Base-by-base conservation (phyloP, 768 basidiomycete species). In the Sistotremastrum niveocremeum region DNA sequence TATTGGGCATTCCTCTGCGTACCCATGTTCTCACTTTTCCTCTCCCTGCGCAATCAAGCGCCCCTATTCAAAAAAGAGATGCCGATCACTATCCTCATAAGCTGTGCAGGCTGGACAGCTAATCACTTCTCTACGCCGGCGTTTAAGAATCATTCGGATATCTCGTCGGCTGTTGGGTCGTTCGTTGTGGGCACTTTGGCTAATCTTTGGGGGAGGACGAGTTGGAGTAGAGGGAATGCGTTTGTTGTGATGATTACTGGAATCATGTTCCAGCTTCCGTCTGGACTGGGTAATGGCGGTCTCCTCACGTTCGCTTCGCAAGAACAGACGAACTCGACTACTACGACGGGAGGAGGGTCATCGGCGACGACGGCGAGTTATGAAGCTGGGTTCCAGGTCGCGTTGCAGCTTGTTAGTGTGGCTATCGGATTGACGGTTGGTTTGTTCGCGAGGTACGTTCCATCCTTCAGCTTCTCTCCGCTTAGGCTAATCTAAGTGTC, bases 211-310 rank as follows among this genome's bases (percentile, higher is more conserved):
- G 31, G 30, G 35, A 8, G 7, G 40, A 28, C 46, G 48, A 28
- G 11, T 32, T 11, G 30, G 44, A 8, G 20, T 20, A 1, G 20
- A 20, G 82, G 84, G 8, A 78, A 80, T 43, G 77, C 83, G 1
- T 89, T 88, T 56, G 82, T 86, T 20, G 76, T 89, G 49, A 85
- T 87, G 77, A 79, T 84, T 51, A 84, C 81, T 0, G 85, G 82
- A 28, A 83, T 90, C 41, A 68, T 89, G 10, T 84, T 89, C 65
- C 88, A 90, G 62, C 71, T 90, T 1, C 87, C 86, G 0, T 84
- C 82, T 6, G 87, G 86, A 36, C 71, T 90, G 7, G 77, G 80
- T 6, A 84, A 76, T 39, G 84, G 84, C 7, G 87, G 87, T 32
- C 73, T 90, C 5, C 70, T 91, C 50, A 76, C 73, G 49, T 86